These are phyloP conservation scores for Cantharellus anzutake DNA, from an alignment of 768 basidiomycete genomes.

Conservation along the genomic window DNA sequence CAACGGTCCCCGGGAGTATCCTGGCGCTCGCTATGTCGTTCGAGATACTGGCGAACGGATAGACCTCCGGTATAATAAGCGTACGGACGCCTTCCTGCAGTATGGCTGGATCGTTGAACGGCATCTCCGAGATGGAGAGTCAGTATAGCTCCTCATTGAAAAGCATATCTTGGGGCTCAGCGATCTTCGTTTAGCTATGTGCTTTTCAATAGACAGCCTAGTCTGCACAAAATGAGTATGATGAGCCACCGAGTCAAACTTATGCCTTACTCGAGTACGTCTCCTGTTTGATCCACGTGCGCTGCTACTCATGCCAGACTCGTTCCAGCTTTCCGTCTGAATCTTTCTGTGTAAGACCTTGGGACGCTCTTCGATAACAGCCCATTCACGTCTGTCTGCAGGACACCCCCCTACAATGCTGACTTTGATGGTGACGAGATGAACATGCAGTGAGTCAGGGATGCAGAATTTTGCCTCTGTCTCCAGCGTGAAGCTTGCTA, in stretches of 20 bases:
- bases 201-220: conserved; percentile 95
- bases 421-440: conserved; percentile 99
- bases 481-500: not conserved
- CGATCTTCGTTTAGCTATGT: conserved; percentile 38
- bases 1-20: conserved; percentile 87
- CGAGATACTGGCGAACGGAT: conserved; percentile 95
- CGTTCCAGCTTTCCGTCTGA: conserved; percentile 73
- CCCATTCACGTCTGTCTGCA: conserved; percentile 13
- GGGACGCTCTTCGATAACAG: not conserved
- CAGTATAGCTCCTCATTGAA: conserved; percentile 20
- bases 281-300: conserved; percentile 1
- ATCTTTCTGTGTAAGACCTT: conserved; percentile 78
- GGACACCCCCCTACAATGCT: conserved; percentile 95
- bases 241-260: conserved; percentile 96
- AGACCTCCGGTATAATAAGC: conserved; percentile 90
- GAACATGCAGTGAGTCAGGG: conserved; percentile 91
- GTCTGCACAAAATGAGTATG: conserved; percentile 99
- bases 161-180: conserved; percentile 3
- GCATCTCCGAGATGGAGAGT: conserved; percentile 97
- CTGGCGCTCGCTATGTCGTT: conserved; percentile 91
- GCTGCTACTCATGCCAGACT: conserved; percentile 4
- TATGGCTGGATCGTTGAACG: conserved; percentile 98
- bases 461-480: not conserved
- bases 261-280: conserved; percentile 90
- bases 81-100: conserved; percentile 84